Base-by-base conservation (phyloP, 179 eudicot species). In the Corrigiola litoralis region DNA sequence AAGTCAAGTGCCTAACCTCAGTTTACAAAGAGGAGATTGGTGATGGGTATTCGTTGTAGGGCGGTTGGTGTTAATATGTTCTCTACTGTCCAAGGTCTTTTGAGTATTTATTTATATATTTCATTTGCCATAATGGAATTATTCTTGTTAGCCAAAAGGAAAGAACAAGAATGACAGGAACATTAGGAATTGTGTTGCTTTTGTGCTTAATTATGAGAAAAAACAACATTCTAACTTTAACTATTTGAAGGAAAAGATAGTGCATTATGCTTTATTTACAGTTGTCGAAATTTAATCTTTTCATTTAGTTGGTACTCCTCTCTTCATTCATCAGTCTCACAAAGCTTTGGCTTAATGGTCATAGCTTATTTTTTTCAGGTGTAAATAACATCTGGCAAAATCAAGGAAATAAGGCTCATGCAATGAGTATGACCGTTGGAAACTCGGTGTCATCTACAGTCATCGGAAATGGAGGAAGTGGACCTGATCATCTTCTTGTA, bases 401-500 rank as follows among this genome's bases (percentile, higher is more conserved):
- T 40, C 80, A 76, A 69, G 68, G 73, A 27, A 49, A 65, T 16
- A 80, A 73, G 73, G 84, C 82, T 79, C 77, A 78, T 42, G 83
- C 87, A 50, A 87, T 89, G 95, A 77, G 77, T 79, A 75, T 77
- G 58, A 68, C 80, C 63, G 59, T 76, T 73, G 89, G 83, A 57
- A 82, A 65, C 67, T 58, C 65, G 69, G 59, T 67, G 21, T 71
- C 86, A 40, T 79, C 87, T 4, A 49, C 65, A 60, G 63, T 65
- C 33, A 40, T 58, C 34, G 13, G 50, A 6, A 66, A 68, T 51
- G 71, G 69, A 61, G 81, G 80, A 51, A 70, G 74, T 38, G 80
- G 77, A 55, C 96, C 91, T 17, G 95, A 87, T 74, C 96, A 89
- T 77, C 96, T 89, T 68, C 84, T 89, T 63, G 95, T 78, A 7